phyloP scores from a whole-genome alignment of 306 rosid species.

The Vigna reflexopilosa region DNA sequence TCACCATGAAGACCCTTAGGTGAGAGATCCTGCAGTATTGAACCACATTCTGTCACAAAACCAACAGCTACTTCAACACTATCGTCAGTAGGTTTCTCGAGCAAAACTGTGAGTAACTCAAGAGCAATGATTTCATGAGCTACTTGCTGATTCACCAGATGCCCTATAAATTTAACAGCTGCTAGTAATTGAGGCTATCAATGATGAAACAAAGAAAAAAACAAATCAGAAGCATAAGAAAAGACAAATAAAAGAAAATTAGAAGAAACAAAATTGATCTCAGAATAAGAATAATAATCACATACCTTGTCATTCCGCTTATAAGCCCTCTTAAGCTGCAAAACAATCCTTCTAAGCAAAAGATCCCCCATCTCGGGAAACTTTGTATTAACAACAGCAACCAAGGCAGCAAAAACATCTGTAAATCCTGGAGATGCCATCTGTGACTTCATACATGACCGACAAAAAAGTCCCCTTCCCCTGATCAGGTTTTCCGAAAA shows the following conservation, averaged over 20 bases:
- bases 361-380: conserved; percentile 95
- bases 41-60: conserved; percentile 93
- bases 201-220: conserved; percentile 24
- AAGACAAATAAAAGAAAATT: neutral
- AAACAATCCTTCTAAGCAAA: conserved; percentile 82
- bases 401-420: conserved; percentile 86
- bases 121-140: conserved; percentile 92
- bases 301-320: conserved; percentile 93
- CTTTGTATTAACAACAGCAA: conserved; percentile 92
- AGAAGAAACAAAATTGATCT: conserved; percentile 5
- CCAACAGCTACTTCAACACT: conserved; percentile 99
- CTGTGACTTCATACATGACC: conserved; percentile 95
- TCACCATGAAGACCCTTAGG: conserved; percentile 94
- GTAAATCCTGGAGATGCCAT: conserved; percentile 98
- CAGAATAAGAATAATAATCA: neutral
- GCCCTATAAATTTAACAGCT: conserved; percentile 93
- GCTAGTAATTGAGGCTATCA: conserved; percentile 90
- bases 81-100: conserved; percentile 91
- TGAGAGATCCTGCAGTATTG: conserved; percentile 83
- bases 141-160: conserved; percentile 92
- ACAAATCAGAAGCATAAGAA: neutral
- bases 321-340: conserved; percentile 92
- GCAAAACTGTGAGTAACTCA: conserved; percentile 86
- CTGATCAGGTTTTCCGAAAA: conserved; percentile 68
- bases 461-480: too few relatives aligned